phyloP scores from a whole-genome alignment of 352 stramenopile genomes.

The Globisporangium nagaii region DNA sequence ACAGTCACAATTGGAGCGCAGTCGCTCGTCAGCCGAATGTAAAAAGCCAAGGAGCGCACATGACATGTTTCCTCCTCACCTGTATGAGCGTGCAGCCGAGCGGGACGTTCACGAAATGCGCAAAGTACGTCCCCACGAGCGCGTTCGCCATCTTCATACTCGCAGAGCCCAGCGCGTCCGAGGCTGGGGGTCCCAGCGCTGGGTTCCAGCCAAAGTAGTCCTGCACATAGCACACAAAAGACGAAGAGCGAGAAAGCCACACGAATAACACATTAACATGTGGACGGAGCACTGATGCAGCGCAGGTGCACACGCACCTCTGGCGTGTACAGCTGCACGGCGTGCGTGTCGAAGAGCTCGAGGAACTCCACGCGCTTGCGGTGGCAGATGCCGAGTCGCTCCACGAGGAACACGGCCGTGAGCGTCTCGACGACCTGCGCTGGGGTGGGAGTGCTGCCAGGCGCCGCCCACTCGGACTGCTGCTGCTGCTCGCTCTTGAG shows the following conservation, averaged over 20 bases:
- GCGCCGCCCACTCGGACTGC: slow-evolving; percentile 31
- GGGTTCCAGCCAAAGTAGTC: slow-evolving; percentile 85
- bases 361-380: slow-evolving; percentile 57
- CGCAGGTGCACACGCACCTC: slow-evolving; percentile 15
- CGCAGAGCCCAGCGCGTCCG: slow-evolving; percentile 33
- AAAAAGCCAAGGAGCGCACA: too few species aligned
- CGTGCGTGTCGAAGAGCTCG: slow-evolving; percentile 44
- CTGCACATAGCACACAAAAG: slow-evolving; percentile 18
- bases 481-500: slow-evolving; percentile 38
- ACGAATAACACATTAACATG: too few species aligned
- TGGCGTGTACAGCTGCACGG: slow-evolving; percentile 39
- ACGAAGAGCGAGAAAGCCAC: too few species aligned
- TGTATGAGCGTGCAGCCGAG: slow-evolving; percentile 63
- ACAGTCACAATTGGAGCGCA: not conserved
- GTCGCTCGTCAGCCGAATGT: too few species aligned
- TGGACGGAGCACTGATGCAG: not conserved
- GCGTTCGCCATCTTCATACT: slow-evolving; percentile 62
- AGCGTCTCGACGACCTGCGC: slow-evolving; percentile 49
- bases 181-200: slow-evolving; percentile 21
- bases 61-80: too few species aligned
- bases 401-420: slow-evolving; percentile 62
- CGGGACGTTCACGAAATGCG: slow-evolving; percentile 46
- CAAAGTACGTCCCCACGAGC: slow-evolving; percentile 65
- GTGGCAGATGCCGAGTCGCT: slow-evolving; percentile 66
- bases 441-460: slow-evolving; percentile 30